Conservation (phyloP, 2,329 filamentous ascomycete species). For the Fusarium torreyae region DNA sequence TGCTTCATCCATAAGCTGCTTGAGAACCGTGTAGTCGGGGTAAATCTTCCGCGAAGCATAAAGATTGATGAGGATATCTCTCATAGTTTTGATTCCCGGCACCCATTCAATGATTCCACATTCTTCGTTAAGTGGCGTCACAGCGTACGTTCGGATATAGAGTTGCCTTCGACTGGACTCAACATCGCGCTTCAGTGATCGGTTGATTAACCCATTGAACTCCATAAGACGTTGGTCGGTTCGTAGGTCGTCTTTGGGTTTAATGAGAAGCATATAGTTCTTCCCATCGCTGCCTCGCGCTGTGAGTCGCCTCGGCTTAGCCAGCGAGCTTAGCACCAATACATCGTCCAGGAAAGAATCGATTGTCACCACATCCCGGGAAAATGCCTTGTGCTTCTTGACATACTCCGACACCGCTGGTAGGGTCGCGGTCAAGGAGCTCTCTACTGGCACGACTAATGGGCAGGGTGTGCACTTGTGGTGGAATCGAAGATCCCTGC, state of each 20-base stretch:
- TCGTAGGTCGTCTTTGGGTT: constrained; percentile 96
- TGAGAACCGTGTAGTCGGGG: constrained; percentile 79
- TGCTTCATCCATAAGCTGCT: constrained; percentile 74
- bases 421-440: constrained; percentile 84
- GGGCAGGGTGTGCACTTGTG: constrained; percentile 86
- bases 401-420: constrained; percentile 81
- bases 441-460: constrained; percentile 90
- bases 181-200: constrained; percentile 90
- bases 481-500: constrained; percentile 85
- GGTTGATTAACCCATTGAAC: constrained; percentile 98
- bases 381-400: constrained; percentile 87
- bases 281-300: constrained; percentile 91
- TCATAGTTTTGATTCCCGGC: constrained; percentile 91
- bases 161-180: constrained; percentile 91
- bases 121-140: constrained; percentile 96
- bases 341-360: constrained; percentile 87
- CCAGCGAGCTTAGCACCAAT: constrained; percentile 89
- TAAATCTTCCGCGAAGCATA: constrained; percentile 82
- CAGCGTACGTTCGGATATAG: constrained; percentile 97
- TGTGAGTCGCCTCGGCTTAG: constrained; percentile 91
- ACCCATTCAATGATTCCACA: constrained; percentile 99
- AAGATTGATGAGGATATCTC: constrained; percentile 87
- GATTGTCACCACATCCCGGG: constrained; percentile 88
- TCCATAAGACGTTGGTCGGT: constrained; percentile 99
- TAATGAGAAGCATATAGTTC: constrained; percentile 91